A percentile compares a stretch with the other conserved stretches of the same genome.
Conservation (phyloP, 2,329 filamentous ascomycete species). For the Paracoccidioides lutzii region DNA sequence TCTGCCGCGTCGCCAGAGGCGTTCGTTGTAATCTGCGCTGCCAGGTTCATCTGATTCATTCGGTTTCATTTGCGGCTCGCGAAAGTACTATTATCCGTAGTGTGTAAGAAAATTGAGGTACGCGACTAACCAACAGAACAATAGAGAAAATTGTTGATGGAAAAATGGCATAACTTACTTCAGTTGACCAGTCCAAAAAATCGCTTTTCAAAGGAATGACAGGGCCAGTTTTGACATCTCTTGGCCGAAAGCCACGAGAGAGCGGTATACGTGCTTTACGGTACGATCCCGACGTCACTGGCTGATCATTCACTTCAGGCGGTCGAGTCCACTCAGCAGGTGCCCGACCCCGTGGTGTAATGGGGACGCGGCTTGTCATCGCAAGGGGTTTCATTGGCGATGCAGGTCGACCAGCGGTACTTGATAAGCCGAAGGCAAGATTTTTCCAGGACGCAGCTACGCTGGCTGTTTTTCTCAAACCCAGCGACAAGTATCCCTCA, state of each 20-base stretch:
- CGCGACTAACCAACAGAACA: not conserved
- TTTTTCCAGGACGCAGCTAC: slow-evolving; percentile 53
- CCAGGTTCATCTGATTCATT: slow-evolving; percentile 93
- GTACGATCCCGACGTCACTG: slow-evolving; percentile 55
- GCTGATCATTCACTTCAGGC: slow-evolving; percentile 61
- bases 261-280: slow-evolving; percentile 63
- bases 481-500: slow-evolving; percentile 49
- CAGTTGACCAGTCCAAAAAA: slow-evolving; percentile 91
- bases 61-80: slow-evolving; percentile 94
- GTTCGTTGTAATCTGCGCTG: slow-evolving; percentile 89
- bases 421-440: slow-evolving; percentile 40
- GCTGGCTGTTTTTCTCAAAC: slow-evolving; percentile 50
- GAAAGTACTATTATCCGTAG: slow-evolving; percentile 55
- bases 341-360: slow-evolving; percentile 38
- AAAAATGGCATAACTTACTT: slow-evolving; percentile 33
- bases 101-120: slow-evolving; percentile 16
- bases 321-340: slow-evolving; percentile 50
- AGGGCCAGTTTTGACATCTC: slow-evolving; percentile 46
- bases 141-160: slow-evolving; percentile 1
- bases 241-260: slow-evolving; percentile 60
- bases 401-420: slow-evolving; percentile 20
- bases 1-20: slow-evolving; percentile 79
- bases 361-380: slow-evolving; percentile 24
- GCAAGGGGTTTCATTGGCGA: slow-evolving; percentile 19
- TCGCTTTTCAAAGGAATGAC: slow-evolving; percentile 64